phyloP scores from a whole-genome alignment of 2,329 filamentous ascomycete genomes.

The Zelopaecilomyces penicillatus region DNA sequence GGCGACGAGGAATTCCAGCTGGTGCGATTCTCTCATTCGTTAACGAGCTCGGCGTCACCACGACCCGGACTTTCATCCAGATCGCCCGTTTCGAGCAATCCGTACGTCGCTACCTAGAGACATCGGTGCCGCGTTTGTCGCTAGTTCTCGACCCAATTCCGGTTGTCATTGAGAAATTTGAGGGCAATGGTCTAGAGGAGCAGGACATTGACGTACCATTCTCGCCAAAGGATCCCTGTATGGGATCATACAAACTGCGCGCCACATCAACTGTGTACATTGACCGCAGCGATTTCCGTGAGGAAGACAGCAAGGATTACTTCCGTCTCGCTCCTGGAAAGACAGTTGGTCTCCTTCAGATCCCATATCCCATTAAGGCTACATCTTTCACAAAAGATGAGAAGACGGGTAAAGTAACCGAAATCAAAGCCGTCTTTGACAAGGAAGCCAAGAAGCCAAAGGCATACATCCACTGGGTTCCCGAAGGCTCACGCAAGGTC shows the following conservation, averaged over 20 bases:
- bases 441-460: conserved; percentile 64
- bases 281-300: conserved; percentile 60
- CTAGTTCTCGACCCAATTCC: conserved; percentile 79
- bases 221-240: conserved; percentile 67
- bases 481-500: conserved; percentile 54
- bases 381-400: conserved; percentile 61
- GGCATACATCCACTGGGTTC: conserved; percentile 79
- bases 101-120: conserved; percentile 78
- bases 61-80: conserved; percentile 69
- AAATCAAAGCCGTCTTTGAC: conserved; percentile 54
- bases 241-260: conserved; percentile 50
- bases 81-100: conserved; percentile 76
- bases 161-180: conserved; percentile 65
- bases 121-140: conserved; percentile 81
- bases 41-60: conserved; percentile 85
- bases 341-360: conserved; percentile 65
- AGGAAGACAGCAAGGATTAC: conserved; percentile 64
- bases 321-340: conserved; percentile 74
- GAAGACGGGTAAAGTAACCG: conserved; percentile 53
- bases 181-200: conserved; percentile 37
- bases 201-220: conserved; percentile 65
- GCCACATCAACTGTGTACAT: conserved; percentile 56
- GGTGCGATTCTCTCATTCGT: conserved; percentile 85
- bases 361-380: conserved; percentile 61
- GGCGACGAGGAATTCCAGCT: conserved; percentile 77